Percentiles rank a stretch among this genome's conserved stretches.
Conservation (phyloP, 306 rosid species). For the Ceratonia siliqua region DNA sequence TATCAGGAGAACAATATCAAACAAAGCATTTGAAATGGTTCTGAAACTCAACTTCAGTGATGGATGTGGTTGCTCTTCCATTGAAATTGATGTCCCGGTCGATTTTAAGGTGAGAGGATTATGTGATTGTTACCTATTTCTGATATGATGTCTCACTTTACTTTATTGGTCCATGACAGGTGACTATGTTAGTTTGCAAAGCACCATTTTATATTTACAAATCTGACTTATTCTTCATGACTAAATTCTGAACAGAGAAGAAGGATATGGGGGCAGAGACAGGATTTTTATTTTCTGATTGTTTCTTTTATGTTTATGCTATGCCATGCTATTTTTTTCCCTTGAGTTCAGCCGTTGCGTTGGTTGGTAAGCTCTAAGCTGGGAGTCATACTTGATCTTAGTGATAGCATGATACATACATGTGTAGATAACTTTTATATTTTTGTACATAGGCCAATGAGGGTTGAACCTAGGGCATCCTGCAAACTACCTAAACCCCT, state of each 20-base stretch:
- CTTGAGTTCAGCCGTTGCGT: no score
- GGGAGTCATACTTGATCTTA: no score
- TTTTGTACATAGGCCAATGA: no score
- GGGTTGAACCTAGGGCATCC: no score
- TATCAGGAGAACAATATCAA: slow-evolving; percentile 71
- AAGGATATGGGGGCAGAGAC: background rate
- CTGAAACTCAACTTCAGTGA: slow-evolving; percentile 81
- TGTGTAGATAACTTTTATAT: no score
- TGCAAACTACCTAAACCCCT: no score
- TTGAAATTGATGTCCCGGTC: slow-evolving; percentile 67
- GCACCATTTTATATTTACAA: background rate
- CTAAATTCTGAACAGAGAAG: background rate
- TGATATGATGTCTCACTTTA: slow-evolving; percentile 15
- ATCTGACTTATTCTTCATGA: background rate
- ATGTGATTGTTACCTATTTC: slow-evolving; percentile 8
- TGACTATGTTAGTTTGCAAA: background rate
- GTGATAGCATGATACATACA: no score
- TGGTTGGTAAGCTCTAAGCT: no score
- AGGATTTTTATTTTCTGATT: background rate
- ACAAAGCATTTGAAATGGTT: slow-evolving; percentile 80
- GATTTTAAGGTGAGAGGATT: slow-evolving; percentile 73
- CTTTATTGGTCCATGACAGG: slow-evolving; percentile 10
- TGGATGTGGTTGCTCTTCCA: slow-evolving; percentile 75
- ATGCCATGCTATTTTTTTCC: no score
- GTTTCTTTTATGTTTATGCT: background rate